Evolutionary conservation across 2,329 filamentous ascomycete genomes (phyloP).

Genomic region (Alternaria panax): DNA sequence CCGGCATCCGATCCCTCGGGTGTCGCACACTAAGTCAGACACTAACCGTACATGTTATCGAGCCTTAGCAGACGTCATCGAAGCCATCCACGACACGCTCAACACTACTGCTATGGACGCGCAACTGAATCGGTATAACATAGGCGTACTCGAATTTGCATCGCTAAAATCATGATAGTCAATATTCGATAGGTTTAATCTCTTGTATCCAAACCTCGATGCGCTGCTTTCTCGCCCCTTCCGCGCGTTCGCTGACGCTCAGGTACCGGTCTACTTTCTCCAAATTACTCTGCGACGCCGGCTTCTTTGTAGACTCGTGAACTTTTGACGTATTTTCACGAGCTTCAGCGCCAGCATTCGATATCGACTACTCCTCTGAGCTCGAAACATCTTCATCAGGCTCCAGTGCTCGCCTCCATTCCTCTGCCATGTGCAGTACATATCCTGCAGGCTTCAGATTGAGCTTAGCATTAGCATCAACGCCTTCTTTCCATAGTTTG

Average conservation of each 20-base stretch:
- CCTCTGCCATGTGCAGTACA: not conserved
- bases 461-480: not conserved
- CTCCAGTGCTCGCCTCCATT: not conserved
- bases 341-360: not conserved
- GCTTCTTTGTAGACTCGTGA: not conserved
- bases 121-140: not conserved
- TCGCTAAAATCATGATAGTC: not conserved
- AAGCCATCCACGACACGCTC: not conserved
- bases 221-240: not conserved
- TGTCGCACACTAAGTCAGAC: not conserved
- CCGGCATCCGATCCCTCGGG: not conserved
- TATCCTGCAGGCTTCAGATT: not conserved
- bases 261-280: not conserved
- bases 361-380: not conserved
- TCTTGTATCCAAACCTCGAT: not conserved
- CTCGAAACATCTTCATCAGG: not conserved
- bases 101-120: not conserved
- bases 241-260: not conserved
- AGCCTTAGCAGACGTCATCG: not conserved
- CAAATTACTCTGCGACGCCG: not conserved
- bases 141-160: no score
- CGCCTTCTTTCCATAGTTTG: not conserved
- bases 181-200: not conserved
- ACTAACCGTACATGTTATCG: not conserved
- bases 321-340: not conserved